These are phyloP conservation scores for Lepidium africanum DNA, from an alignment of 345 rosid species.

Conservation along the genomic window DNA sequence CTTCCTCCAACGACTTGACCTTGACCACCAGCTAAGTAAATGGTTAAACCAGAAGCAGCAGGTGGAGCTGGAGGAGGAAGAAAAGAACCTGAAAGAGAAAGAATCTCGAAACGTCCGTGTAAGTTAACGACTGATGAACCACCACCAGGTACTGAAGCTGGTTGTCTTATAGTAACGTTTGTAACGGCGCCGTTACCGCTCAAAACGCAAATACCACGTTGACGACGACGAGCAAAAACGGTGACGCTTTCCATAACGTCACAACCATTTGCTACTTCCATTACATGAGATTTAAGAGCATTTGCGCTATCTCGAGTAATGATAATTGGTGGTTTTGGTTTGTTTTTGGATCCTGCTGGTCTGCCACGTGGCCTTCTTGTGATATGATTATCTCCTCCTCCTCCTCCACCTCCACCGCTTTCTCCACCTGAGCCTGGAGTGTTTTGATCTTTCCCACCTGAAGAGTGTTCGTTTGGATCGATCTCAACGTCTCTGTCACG, in stretches of 20 bases:
- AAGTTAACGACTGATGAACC: constrained; percentile 55
- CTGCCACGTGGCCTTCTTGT: constrained; percentile 75
- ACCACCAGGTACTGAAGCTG: constrained; percentile 54
- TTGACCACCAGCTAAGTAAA: constrained; percentile 93
- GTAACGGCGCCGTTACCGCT: constrained; percentile 88
- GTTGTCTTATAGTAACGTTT: constrained; percentile 71
- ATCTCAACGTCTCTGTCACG: constrained; percentile 53
- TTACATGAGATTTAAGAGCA: constrained; percentile 87
- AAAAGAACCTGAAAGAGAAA: constrained; percentile 82
- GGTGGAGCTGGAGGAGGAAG: constrained; percentile 96
- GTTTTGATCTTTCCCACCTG: constrained; percentile 37
- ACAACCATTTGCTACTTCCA: constrained; percentile 75
- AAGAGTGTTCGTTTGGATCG: constrained; percentile 15
- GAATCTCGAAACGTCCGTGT: constrained; percentile 89
- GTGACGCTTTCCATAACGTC: constrained; percentile 81
- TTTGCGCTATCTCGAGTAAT: constrained; percentile 93
- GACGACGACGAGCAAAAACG: constrained; percentile 66
- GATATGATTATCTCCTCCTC: constrained; percentile 38
- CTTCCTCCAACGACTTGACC: constrained; percentile 96
- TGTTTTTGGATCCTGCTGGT: constrained; percentile 87
- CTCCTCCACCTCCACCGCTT: constrained; percentile 35
- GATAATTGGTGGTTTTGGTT: constrained; percentile 88
- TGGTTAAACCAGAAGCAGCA: constrained; percentile 75
- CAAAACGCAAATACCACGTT: constrained; percentile 81
- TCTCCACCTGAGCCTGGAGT: constrained; percentile 25